Evolutionary conservation across 495 filamentous ascomycete species (phyloP), one percentile per base, ranked within the genome.

Genomic region (Talaromyces wortmannii): DNA sequence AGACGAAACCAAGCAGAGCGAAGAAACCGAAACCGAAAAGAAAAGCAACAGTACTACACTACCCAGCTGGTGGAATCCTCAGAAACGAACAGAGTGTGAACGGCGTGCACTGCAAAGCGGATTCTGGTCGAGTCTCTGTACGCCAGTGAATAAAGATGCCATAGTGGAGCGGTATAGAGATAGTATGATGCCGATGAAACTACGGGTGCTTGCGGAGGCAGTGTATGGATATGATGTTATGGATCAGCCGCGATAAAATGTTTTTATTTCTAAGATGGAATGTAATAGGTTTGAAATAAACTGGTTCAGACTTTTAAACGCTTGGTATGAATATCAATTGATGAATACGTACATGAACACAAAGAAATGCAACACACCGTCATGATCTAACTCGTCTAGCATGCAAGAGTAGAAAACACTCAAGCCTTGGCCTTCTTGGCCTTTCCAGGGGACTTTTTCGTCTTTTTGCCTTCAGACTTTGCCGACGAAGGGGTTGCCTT

Each of bases 151-250:
- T 33, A 77, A 74, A 57, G 13, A 40, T 31, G 69, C 69, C 46
- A 60, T 79, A 30, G 56, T 60, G 4, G 62, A 66, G 36, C 66
- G 67, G 13, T 79, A 78, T 52, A 64, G 63, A 1, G 64, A 75
- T 36, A 1, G 42, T 11, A 43, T 30, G 7, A 68, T 78, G 53
- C 65, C 71, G 2, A 76, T 78, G 71, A 76, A 78, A 62, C 56
- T 77, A 57, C 57, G 67, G 17, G 56, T 70, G 57, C 53, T 70
- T 15, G 67, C 59, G 3, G 67, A 70, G 45, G 42, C 49, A 31
- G 55, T 70, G 13, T 63, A 67, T 50, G 61, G 57, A 7, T 56
- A 36, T 11, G 30, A 50, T 45, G 40, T 56, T 3, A 56, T 50
- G 47, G 48, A 46, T 44, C 55, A 45, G 16, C 30, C 42, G 5